These are phyloP conservation scores for Cadophora luteo-olivacea DNA, from an alignment of 2,329 filamentous ascomycete genomes.

Conservation along the genomic window DNA sequence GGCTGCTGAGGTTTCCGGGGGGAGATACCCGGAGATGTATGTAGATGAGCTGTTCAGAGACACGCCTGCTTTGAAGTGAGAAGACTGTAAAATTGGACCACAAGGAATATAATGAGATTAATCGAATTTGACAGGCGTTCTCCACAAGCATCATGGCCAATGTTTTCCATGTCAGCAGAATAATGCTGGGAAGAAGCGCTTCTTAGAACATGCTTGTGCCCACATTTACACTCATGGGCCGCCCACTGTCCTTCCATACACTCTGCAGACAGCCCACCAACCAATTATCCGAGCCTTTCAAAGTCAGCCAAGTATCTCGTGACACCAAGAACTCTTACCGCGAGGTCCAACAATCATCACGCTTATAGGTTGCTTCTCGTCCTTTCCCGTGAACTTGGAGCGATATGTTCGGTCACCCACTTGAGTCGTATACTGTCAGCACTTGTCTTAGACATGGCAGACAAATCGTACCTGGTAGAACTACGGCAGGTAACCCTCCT, in stretches of 20 bases:
- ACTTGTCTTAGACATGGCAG: not conserved
- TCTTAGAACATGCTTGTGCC: slow-evolving; percentile 14
- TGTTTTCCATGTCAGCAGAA: not conserved
- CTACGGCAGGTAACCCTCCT: slow-evolving; percentile 32
- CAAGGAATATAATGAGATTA: too few species aligned
- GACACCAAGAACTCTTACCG: slow-evolving; percentile 14
- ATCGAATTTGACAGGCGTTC: too few species aligned
- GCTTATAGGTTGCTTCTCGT: slow-evolving; percentile 31
- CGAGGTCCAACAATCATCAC: slow-evolving; percentile 32
- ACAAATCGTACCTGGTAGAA: slow-evolving; percentile 31
- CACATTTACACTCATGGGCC: slow-evolving; percentile 3
- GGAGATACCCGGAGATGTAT: too few species aligned
- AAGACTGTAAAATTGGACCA: too few species aligned
- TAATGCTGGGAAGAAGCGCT: not conserved
- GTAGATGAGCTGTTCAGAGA: too few species aligned
- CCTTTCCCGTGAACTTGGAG: slow-evolving; percentile 24
- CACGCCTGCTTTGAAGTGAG: too few species aligned
- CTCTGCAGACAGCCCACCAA: slow-evolving; percentile 19
- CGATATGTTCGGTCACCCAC: slow-evolving; percentile 31
- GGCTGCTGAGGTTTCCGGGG: too few species aligned
- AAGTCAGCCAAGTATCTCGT: not conserved
- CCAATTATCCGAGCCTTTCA: slow-evolving; percentile 22
- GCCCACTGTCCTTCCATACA: slow-evolving; percentile 8
- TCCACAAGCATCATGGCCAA: too few species aligned
- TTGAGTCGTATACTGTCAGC: slow-evolving; percentile 11